phyloP scores from a whole-genome alignment of 805 yeast species.

The Crinitomyces ghanaensis region DNA sequence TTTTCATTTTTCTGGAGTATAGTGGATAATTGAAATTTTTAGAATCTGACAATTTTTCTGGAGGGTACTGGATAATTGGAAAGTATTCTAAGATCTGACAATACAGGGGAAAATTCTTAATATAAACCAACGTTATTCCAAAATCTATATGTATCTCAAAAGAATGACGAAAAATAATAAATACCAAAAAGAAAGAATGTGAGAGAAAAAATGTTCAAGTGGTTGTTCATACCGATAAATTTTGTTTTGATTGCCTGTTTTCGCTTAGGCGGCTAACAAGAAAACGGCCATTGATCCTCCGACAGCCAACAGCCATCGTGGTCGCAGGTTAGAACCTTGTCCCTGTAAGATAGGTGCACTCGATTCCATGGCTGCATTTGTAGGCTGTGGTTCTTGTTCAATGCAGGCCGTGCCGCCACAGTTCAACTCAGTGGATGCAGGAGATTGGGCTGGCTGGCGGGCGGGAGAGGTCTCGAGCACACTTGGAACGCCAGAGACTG shows the following conservation, averaged over 20 bases:
- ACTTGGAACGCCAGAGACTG: too few relatives aligned
- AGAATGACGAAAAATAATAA: conserved; percentile 2
- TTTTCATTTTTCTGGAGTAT: neutral
- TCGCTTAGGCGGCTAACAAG: too few relatives aligned
- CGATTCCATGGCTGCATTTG: neutral
- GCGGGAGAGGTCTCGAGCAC: too few relatives aligned
- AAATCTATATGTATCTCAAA: neutral
- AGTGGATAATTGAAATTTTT: neutral
- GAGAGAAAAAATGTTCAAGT: too few relatives aligned
- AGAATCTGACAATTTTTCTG: neutral
- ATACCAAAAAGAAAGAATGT: conserved; percentile 1
- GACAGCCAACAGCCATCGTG: neutral
- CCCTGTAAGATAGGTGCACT: conserved; percentile 1
- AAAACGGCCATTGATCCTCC: too few relatives aligned
- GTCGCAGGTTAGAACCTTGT: neutral
- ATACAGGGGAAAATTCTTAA: neutral
- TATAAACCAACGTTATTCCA: conserved; percentile 1
- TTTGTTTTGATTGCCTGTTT: neutral
- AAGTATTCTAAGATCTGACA: neutral
- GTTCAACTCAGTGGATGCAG: too few relatives aligned
- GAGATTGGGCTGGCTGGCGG: too few relatives aligned
- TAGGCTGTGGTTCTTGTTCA: too few relatives aligned
- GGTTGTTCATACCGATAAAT: neutral
- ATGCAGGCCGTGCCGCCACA: too few relatives aligned
- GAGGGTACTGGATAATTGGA: neutral